Base-by-base conservation (phyloP, 768 basidiomycete species). In the Lenzites betulinus region DNA sequence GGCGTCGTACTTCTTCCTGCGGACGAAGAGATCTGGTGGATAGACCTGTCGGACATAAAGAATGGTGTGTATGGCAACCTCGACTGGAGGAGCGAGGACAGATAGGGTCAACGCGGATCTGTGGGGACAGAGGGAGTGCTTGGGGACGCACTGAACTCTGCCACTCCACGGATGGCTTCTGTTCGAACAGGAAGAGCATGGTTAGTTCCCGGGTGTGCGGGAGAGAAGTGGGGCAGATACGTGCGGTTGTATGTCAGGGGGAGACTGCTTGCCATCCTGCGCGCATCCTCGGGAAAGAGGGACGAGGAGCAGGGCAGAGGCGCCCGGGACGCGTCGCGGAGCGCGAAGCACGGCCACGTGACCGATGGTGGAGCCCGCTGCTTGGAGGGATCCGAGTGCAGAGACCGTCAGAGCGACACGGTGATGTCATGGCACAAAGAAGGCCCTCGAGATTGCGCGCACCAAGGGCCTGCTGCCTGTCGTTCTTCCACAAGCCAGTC, bases 31-130 rank as follows among this genome's bases (percentile, higher is more conserved):
- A 56, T 92, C 91, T 43, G 88, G 79, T 0, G 95, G 96, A 68
- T 98, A 98, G 51, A 98, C 81, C 65, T 91, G 89, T 20, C 96
- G 88, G 28, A 94, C 85, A 69, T 92, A 97, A 6, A 98, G 82
- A 62, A 98, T 93, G 3, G 88, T 88, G 70, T 98, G 95, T 60
- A 97, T 88, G 11, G 92, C 92, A 30, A 95, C 91, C 70, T 98
- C 96, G 66, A 98, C 96, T 98, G 55, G 12, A 33, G 36, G 42
- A 23, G 43, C 2, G 28, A 0, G 35, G 18, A 43, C 46, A 23
- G 39, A 35, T 23, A 44, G 28, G 16, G 28, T 63, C n/a, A 50
- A 16, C 33, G 12, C 28, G 36, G 18, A 15, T 11, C 20, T 15
- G 18, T 15, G 41, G 28, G 25, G n/a, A 28, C 33, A 28, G 26